Evolutionary conservation across 139 green algal species (phyloP), one percentile per base, ranked within the genome.

Genomic region (Micractinium sp.): DNA sequence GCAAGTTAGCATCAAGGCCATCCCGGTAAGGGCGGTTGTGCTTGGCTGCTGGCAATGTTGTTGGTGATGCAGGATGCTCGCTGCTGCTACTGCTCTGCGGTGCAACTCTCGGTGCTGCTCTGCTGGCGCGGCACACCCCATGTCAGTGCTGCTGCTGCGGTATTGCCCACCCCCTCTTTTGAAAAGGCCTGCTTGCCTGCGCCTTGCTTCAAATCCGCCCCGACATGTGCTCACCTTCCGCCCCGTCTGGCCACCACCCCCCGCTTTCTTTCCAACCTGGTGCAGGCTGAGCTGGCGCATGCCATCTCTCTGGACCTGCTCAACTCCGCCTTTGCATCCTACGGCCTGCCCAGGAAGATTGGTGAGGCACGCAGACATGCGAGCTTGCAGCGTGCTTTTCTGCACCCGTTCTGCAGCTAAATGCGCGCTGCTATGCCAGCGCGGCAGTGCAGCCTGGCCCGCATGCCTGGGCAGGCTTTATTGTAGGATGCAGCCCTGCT

Each of bases 241-340:
- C n/a, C n/a, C n/a, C n/a, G n/a, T n/a, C n/a, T n/a, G n/a, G n/a
- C n/a, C n/a, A n/a, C n/a, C n/a, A n/a, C n/a, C 41, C 15, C 71
- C 47, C 39, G 5, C 33, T 9, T 16, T 14, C 47, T 92, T 56
- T 56, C 47, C 47, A 56, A 0, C 69, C 5, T 31, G 1, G 19
- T 85, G 85, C 91, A 93, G 88, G 83, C 90, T 12, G 90, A 90
- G 15, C 56, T 92, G 84, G 71, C 60, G 47, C 74, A 63, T 31
- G 18, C 35, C 0, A 60, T 92, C 71, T 94, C 82, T 20, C 77
- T 96, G 22, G 93, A 96, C 39, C 90, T 86, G 36, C 81, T 96
- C 9, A 89, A 95, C 78, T 75, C 89, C 81, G 83, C 97, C 23
- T 96, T 96, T 81, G 89, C 89, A 29, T 88, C 94, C 20, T 96